Base-by-base conservation (phyloP, 148 eudicot species). In the Vaccinium vitisidaea region DNA sequence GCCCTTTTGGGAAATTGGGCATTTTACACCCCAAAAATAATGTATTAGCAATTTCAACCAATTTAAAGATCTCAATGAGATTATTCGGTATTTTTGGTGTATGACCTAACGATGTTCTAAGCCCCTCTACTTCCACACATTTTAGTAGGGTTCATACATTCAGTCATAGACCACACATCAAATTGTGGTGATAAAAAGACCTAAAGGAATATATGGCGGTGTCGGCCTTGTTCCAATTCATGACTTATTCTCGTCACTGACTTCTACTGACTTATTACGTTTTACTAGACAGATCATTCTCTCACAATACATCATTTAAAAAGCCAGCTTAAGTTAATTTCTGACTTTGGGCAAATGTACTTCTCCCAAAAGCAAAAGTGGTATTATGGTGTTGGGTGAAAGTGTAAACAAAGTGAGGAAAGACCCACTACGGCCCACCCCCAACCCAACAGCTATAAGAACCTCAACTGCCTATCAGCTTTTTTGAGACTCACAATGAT, bases 371-470 rank as follows among this genome's bases (percentile, higher is more conserved):
- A 16, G 73, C 36, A 67, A 67, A 67, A 27, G 36, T 54, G 46
- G 16, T 27, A 80, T 59, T 18, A 80, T 80, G 50, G 49, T 58
- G 83, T 80, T 59, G n/a, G 83, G 83, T 59, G 61, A 80, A 80
- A 80, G 73, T 19, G 53, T 11, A 5, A 80, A 43, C 71, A 80
- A 80, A 43, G 9, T 21, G 46, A 63, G 43, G 46, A 46, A 15
- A 80, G 53, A 59, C 23, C 73, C 71, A 59, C 30, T 59, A 11
- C 6, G 73, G 83, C 53, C 83, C 52, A 23, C 63, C 61, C 32
- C 50, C 43, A 21, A 52, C 10, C 53, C 52, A n/a, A 58, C 48
- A 9, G 74, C 74, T 11, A 27, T 69, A 69, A 69, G 74, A 69
- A 69, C 74, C 13, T 69, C 39, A 69, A 69, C 18, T 69, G 74